Percentiles rank a stretch among this genome's conserved stretches.
phyloP scores from a whole-genome alignment of 2,329 filamentous ascomycete genomes.

The Xylaria sp. region DNA sequence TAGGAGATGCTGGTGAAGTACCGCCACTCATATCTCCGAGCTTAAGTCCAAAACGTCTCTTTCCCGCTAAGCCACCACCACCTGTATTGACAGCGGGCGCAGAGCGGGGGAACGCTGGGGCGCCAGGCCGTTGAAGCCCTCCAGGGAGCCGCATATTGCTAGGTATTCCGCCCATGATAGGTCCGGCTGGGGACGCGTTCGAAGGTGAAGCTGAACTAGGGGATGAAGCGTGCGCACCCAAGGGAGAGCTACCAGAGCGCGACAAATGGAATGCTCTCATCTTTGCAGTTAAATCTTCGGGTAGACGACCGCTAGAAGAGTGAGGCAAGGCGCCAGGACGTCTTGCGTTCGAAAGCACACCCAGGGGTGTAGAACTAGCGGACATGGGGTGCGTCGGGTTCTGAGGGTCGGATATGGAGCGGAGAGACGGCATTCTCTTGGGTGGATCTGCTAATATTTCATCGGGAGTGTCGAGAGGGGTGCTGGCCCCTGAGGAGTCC shows the following conservation, averaged over 20 bases:
- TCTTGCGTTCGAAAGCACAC: slow-evolving; percentile 75
- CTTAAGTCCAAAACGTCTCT: slow-evolving; percentile 70
- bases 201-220: slow-evolving; percentile 49
- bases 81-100: slow-evolving; percentile 56
- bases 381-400: slow-evolving; percentile 69
- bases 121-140: slow-evolving; percentile 58
- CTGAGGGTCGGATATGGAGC: slow-evolving; percentile 69
- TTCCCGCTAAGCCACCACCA: slow-evolving; percentile 66
- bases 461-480: slow-evolving; percentile 57
- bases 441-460: slow-evolving; percentile 52
- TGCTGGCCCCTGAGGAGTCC: slow-evolving; percentile 61
- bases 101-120: slow-evolving; percentile 63
- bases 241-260: slow-evolving; percentile 56
- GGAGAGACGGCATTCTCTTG: slow-evolving; percentile 67
- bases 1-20: slow-evolving; percentile 56
- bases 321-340: slow-evolving; percentile 59
- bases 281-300: slow-evolving; percentile 59
- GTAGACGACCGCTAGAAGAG: slow-evolving; percentile 56
- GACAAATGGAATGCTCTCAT: slow-evolving; percentile 60
- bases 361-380: slow-evolving; percentile 84
- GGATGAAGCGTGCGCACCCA: slow-evolving; percentile 47
- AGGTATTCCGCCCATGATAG: slow-evolving; percentile 50
- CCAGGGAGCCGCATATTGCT: slow-evolving; percentile 60
- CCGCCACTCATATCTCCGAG: slow-evolving; percentile 64
- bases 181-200: slow-evolving; percentile 44